Conservation (phyloP, 106 monocot genomes). For the Acorus calamus region DNA sequence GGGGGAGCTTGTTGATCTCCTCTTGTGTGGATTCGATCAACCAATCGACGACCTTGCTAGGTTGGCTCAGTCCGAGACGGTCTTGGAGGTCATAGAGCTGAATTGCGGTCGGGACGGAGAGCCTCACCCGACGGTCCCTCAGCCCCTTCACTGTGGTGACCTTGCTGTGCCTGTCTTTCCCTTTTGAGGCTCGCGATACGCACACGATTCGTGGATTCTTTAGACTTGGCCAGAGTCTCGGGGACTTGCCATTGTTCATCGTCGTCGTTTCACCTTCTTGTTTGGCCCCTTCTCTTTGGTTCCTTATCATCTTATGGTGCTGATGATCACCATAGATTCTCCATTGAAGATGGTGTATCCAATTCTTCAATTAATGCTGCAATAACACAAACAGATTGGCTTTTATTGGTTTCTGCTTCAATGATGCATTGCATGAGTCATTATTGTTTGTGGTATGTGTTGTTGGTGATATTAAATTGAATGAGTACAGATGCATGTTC, state of each 20-base stretch:
- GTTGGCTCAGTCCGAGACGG: slow-evolving; percentile 62
- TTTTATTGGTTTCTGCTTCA: too few relatives aligned
- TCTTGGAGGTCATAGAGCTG: slow-evolving; percentile 91
- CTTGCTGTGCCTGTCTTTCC: slow-evolving; percentile 87
- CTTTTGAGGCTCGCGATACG: slow-evolving; percentile 58
- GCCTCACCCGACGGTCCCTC: slow-evolving; percentile 55
- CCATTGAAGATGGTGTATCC: too few relatives aligned
- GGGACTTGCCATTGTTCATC: slow-evolving; percentile 6
- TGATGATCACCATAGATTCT: too few relatives aligned
- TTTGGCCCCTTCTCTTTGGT: slow-evolving; percentile 17
- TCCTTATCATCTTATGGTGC: slow-evolving; percentile 10
- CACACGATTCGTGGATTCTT: slow-evolving; percentile 52
- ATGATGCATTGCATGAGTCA: too few relatives aligned
- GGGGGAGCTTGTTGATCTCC: slow-evolving; percentile 63
- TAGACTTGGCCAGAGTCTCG: slow-evolving; percentile 30
- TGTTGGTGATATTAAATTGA: too few relatives aligned
- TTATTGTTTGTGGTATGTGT: too few relatives aligned
- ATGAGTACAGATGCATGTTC: too few relatives aligned
- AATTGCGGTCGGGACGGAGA: slow-evolving; percentile 77
- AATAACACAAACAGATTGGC: too few relatives aligned
- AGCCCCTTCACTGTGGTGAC: slow-evolving; percentile 60
- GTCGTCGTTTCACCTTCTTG: slow-evolving; percentile 8
- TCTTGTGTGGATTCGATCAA: slow-evolving; percentile 33
- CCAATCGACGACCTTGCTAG: slow-evolving; percentile 86
- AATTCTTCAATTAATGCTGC: too few relatives aligned